Evolutionary conservation across 495 filamentous ascomycete species (phyloP).

Genomic region (Cercophora newfieldiana): DNA sequence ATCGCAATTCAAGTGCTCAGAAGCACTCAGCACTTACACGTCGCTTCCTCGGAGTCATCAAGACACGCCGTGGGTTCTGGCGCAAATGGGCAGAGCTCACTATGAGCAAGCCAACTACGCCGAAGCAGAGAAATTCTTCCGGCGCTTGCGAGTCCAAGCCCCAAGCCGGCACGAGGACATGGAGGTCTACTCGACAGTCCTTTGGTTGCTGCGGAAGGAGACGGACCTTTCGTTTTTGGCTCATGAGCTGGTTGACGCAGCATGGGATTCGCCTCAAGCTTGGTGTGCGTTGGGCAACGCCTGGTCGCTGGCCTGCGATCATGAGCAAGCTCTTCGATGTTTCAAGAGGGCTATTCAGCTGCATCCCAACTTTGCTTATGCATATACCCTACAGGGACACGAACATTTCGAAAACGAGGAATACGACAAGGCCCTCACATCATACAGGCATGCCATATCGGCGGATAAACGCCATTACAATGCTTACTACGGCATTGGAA

Average conservation of each 20-base stretch:
- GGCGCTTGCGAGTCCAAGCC: constrained; percentile 68
- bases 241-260: constrained; percentile 81
- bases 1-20: constrained; percentile 72
- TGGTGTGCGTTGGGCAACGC: constrained; percentile 97
- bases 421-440: constrained; percentile 86
- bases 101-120: constrained; percentile 84
- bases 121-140: constrained; percentile 83
- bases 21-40: constrained; percentile 71
- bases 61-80: constrained; percentile 93
- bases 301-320: constrained; percentile 91
- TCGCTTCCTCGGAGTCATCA: constrained; percentile 71
- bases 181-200: constrained; percentile 96
- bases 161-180: constrained; percentile 85
- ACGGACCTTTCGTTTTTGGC: constrained; percentile 88
- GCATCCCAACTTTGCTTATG: constrained; percentile 88
- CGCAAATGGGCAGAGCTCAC: constrained; percentile 83
- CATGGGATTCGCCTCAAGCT: constrained; percentile 85
- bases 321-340: constrained; percentile 90
- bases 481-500: constrained; percentile 93
- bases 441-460: constrained; percentile 78
- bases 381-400: constrained; percentile 92
- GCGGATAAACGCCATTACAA: constrained; percentile 92
- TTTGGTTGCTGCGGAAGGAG: constrained; percentile 94
- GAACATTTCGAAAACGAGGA: constrained; percentile 97
- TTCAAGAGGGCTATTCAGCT: constrained; percentile 94